Percentiles rank a stretch among this genome's conserved stretches.
Conservation (phyloP, 164 flowering plant genomes). For the Umbellularia californica region DNA sequence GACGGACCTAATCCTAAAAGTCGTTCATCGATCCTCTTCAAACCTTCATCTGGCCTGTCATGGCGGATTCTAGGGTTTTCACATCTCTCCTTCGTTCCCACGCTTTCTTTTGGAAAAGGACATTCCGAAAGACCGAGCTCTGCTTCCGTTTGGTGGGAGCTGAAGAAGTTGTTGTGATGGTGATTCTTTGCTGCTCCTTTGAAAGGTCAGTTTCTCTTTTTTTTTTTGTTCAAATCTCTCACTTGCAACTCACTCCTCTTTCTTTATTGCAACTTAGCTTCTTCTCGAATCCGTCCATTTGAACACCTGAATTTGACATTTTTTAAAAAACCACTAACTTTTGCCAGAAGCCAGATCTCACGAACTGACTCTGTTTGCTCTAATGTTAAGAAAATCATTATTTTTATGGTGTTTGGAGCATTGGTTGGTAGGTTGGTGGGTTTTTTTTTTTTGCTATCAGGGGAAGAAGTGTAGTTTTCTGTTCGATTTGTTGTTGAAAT, state of each 20-base stretch:
- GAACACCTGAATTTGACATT: background rate
- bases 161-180: conserved; percentile 18
- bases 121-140: conserved; percentile 8
- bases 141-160: conserved; percentile 32
- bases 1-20: background rate
- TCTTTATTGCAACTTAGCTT: conserved; percentile 31
- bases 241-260: conserved; percentile 31
- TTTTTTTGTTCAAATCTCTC: conserved; percentile 4
- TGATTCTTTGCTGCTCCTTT: conserved; percentile 16
- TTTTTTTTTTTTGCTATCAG: background rate
- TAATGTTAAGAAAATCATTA: background rate
- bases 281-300: conserved; percentile 19
- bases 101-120: conserved; percentile 3
- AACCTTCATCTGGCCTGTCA: background rate
- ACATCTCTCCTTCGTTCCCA: conserved; percentile 5
- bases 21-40: background rate
- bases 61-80: conserved; percentile 12
- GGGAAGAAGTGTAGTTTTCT: background rate
- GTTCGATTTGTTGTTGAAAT: background rate
- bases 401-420: background rate
- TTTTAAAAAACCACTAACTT: background rate
- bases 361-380: conserved; percentile 3
- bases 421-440: background rate
- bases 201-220: conserved; percentile 16
- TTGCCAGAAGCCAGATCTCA: background rate